Conservation (phyloP, 805 yeast genomes). For the Ogataea chonburiensis region DNA sequence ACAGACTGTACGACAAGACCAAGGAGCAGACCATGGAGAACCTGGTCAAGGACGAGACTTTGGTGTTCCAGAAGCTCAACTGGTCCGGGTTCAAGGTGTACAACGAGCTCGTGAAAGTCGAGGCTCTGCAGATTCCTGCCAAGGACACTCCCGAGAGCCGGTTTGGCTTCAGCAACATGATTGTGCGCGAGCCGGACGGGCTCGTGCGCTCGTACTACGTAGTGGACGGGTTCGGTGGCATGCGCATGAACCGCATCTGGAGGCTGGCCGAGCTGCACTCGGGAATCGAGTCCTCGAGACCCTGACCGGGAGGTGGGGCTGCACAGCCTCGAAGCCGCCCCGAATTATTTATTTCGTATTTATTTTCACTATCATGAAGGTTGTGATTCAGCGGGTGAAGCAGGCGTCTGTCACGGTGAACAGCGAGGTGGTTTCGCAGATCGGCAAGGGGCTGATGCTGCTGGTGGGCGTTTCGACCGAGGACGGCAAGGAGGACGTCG, state of each 20-base stretch:
- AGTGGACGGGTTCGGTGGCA: slow-evolving; percentile 74
- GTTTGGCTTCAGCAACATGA: slow-evolving; percentile 51
- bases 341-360: slow-evolving; percentile 2
- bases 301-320: slow-evolving; percentile 8
- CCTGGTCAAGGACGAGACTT: slow-evolving; percentile 57
- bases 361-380: slow-evolving; percentile 56
- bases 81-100: slow-evolving; percentile 64
- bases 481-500: slow-evolving; percentile 75
- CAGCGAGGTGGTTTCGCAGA: slow-evolving; percentile 64
- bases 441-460: slow-evolving; percentile 71
- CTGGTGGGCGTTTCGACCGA: slow-evolving; percentile 80
- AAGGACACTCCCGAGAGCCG: slow-evolving; percentile 34
- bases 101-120: slow-evolving; percentile 57
- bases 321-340: neutral
- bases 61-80: slow-evolving; percentile 66
- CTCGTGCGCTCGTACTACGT: slow-evolving; percentile 50
- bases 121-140: slow-evolving; percentile 41
- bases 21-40: slow-evolving; percentile 65
- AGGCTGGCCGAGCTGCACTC: slow-evolving; percentile 71
- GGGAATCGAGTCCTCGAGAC: slow-evolving; percentile 68
- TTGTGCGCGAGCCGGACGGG: slow-evolving; percentile 38
- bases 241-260: slow-evolving; percentile 83
- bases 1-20: slow-evolving; percentile 62
- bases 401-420: slow-evolving; percentile 89
- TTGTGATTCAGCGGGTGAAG: slow-evolving; percentile 87